Evolutionary conservation across 805 yeast species (phyloP).

Genomic region (Starmera dryadoides): DNA sequence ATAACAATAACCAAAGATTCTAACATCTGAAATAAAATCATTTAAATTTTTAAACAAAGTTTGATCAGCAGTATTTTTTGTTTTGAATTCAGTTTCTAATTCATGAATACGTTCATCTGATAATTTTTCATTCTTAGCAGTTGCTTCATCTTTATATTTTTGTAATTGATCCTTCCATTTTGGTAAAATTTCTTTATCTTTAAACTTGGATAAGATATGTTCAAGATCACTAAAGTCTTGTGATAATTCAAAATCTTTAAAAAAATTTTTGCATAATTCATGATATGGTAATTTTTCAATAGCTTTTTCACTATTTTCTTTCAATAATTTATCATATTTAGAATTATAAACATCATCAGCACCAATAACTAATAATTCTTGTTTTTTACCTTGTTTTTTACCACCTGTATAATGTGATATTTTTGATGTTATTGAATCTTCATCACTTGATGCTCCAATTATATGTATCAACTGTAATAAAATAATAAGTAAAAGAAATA

Average conservation of each 20-base stretch:
- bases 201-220: background rate
- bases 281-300: background rate
- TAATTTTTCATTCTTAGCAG: background rate
- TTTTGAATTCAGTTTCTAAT: background rate
- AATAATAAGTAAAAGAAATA: background rate
- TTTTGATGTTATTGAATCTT: background rate
- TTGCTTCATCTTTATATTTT: background rate
- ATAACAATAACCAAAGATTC: conserved; percentile 17
- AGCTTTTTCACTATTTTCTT: background rate
- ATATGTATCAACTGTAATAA: background rate
- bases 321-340: background rate
- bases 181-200: background rate
- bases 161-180: background rate
- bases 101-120: background rate
- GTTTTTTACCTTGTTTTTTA: too few relatives aligned
- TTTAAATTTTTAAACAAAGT: background rate
- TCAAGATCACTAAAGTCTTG: background rate
- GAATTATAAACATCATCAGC: background rate
- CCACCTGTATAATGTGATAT: too few relatives aligned
- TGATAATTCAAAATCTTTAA: background rate
- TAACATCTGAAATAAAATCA: conserved; percentile 10
- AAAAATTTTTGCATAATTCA: background rate
- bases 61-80: background rate
- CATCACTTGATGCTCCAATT: background rate
- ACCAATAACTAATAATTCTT: background rate